Conservation (phyloP, 257 asterid genomes). For the Solanum gandarillasii region DNA sequence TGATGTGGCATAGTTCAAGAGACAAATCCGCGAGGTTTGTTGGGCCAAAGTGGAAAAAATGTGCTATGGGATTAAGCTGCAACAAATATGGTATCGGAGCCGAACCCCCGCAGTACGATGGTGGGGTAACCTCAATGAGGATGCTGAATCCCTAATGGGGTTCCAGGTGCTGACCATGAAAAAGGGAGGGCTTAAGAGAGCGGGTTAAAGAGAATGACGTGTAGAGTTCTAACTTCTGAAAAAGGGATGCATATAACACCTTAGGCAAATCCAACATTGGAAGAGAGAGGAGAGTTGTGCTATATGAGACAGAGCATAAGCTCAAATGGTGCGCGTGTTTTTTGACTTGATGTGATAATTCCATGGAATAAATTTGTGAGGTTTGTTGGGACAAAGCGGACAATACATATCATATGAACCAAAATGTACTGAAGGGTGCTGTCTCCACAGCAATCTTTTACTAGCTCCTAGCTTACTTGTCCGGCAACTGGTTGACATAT, state of each 20-base stretch:
- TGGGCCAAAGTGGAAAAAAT: background rate
- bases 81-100: background rate
- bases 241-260: background rate
- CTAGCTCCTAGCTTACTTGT: background rate
- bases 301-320: background rate
- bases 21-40: background rate
- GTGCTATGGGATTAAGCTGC: background rate
- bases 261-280: background rate
- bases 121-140: background rate
- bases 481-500: background rate
- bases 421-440: background rate
- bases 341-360: background rate
- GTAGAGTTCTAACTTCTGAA: background rate
- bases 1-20: background rate
- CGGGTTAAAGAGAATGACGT: background rate
- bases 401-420: background rate
- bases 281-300: background rate
- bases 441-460: background rate
- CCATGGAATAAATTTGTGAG: background rate
- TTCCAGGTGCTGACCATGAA: background rate
- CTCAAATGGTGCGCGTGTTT: background rate
- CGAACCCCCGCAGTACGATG: background rate
- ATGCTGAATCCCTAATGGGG: background rate
- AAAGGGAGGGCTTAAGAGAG: background rate
- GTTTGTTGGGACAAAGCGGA: background rate